A percentile compares a stretch with the other conserved stretches of the same genome.
Conservation (phyloP, 139 green algal genomes). For the Closterium sp. region DNA sequence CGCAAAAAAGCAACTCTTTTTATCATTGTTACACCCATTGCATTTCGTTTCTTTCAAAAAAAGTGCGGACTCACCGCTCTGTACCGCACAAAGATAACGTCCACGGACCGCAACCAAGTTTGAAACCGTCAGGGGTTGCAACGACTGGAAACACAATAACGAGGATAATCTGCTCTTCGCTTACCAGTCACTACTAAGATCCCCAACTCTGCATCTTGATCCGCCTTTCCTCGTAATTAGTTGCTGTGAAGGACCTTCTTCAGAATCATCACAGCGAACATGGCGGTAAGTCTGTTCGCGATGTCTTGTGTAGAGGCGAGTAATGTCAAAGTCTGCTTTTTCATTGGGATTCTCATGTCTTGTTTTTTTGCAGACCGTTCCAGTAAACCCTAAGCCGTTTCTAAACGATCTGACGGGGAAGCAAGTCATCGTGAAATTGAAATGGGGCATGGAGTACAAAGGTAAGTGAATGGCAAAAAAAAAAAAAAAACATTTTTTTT, state of each 20-base stretch:
- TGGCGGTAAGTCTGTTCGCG: not conserved
- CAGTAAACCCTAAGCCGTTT: constrained; percentile 97
- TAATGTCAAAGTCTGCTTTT: too few species aligned
- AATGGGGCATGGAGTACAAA: constrained; percentile 99
- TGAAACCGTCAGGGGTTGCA: not conserved
- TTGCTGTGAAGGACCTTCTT: not conserved
- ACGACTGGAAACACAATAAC: not conserved
- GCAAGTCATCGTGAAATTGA: constrained; percentile 92
- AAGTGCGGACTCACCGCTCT: not conserved
- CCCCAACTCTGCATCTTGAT: not conserved
- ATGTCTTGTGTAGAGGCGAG: not conserved
- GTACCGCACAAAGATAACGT: not conserved
- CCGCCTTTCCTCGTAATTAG: not conserved
- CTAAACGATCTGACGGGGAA: constrained; percentile 94
- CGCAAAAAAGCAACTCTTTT: not conserved
- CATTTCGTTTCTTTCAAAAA: too few species aligned
- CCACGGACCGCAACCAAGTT: not conserved
- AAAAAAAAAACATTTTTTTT: too few species aligned
- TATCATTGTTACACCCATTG: too few species aligned
- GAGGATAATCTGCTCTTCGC: not conserved
- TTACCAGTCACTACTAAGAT: not conserved
- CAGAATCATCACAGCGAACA: not conserved
- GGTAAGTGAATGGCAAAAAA: constrained; percentile 27
- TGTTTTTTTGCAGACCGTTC: constrained; percentile 52
- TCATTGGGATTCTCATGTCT: not conserved